Evolutionary conservation across 78 protist species (phyloP).

Genomic region (slime mould (Dictyostelium discoideum)): DNA sequence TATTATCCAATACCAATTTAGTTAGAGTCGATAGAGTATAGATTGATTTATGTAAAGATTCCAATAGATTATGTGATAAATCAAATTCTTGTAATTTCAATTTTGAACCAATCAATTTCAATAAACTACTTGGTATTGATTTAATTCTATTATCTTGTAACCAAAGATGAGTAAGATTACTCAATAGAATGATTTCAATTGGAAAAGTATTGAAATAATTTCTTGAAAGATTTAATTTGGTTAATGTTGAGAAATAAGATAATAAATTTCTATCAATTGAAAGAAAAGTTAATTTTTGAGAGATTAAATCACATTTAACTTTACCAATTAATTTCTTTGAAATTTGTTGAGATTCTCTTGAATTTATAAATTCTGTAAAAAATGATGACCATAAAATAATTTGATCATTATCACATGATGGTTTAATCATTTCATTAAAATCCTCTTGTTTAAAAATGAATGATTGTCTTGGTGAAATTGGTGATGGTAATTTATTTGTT

Average conservation of each 20-base stretch:
- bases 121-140: conserved; percentile 25
- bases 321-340: conserved; percentile 45
- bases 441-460: conserved; percentile 22
- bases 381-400: conserved; percentile 48
- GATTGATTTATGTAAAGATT: conserved; percentile 24
- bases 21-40: conserved; percentile 16
- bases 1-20: conserved; percentile 16
- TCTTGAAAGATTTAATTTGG: conserved; percentile 6
- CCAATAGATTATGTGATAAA: conserved; percentile 29
- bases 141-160: conserved; percentile 54
- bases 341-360: conserved; percentile 24
- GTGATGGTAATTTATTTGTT: background rate
- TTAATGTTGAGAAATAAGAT: background rate
- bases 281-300: conserved; percentile 30
- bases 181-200: conserved; percentile 24
- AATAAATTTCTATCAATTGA: background rate
- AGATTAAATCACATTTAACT: conserved; percentile 14
- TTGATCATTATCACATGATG: conserved; percentile 34
- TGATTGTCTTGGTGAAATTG: conserved; percentile 2
- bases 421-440: conserved; percentile 12
- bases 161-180: background rate
- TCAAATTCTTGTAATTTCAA: conserved; percentile 29
- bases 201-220: conserved; percentile 65
- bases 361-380: conserved; percentile 38
- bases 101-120: conserved; percentile 44